Base-by-base conservation (phyloP, 2,329 filamentous ascomycete genomes). In the Beauveria brongniartii region DNA sequence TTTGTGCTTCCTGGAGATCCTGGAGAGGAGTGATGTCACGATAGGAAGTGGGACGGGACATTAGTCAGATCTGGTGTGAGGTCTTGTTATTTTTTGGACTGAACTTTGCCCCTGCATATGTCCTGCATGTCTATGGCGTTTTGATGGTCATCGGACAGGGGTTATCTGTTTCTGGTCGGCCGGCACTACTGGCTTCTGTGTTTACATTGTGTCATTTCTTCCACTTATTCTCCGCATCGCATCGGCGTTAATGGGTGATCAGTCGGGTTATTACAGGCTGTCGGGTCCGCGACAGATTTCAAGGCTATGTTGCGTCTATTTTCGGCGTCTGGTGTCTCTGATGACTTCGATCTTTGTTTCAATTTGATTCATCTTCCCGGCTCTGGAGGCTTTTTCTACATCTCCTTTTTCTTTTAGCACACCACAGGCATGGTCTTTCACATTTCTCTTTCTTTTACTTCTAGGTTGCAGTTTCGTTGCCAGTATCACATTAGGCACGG, bases 1-100 rank as follows among this genome's bases (percentile, higher is more conserved):
- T 84, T 84, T 65, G 70, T 81, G 61, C 74, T 84, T 58, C 80
- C 81, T 30, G 73, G 70, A 16, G 69, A 70, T 58, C 80, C 81
- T 30, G 73, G 70, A 16, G 69, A 70, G 71, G 74, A 79, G 46
- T 54, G 26, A 43, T 41, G 22, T 4, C 14, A n/a, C 7, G 16
- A 24, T 18, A 30, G 18, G 10, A n/a, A 22, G 50, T 12, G 28
- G n/a, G 14, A 34, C 3, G 20, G 12, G 18, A 16, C 41, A 6
- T 30, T 24, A 22, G 55, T 58, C 22, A 22, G 34, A 41, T 51
- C 10, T 40, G 22, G 34, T 22, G 9, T 16, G 10, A 20, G 46
- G 10, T 30, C 14, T 20, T 22, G n/a, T 40, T 18, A 22, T 12
- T 57, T 18, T 40, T 20, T 24, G 3, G 28, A 14, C 47, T 12